Evolutionary conservation across 805 yeast species (phyloP).

Genomic region (Candida schatavii): DNA sequence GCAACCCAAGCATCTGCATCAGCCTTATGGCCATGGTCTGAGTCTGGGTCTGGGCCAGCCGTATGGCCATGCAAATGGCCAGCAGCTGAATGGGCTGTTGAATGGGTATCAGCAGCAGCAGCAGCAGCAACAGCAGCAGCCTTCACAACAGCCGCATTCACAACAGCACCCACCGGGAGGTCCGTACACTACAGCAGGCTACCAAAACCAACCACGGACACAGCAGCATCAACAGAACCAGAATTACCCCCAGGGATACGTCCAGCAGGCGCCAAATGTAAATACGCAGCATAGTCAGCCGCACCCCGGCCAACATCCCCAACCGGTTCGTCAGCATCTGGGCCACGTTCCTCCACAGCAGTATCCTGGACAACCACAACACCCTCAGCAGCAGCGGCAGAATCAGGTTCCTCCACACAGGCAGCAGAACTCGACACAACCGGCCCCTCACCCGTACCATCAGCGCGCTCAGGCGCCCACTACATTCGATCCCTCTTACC

Average conservation of each 20-base stretch:
- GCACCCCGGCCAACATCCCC: conserved; percentile 1
- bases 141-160: background rate
- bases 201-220: conserved; percentile 2
- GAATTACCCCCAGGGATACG: background rate
- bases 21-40: conserved; percentile 8
- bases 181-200: conserved; percentile 3
- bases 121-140: conserved; percentile 5
- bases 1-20: conserved; percentile 13
- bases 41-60: background rate
- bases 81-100: background rate
- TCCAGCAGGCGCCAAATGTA: too few species aligned
- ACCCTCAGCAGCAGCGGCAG: conserved; percentile 9
- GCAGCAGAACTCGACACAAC: conserved; percentile 7
- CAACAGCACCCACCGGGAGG: conserved; percentile 3
- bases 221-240: conserved; percentile 2
- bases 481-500: conserved; percentile 5
- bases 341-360: conserved; percentile 1
- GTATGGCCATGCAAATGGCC: background rate
- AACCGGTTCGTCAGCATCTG: conserved; percentile 1
- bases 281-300: background rate
- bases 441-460: conserved; percentile 2
- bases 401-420: conserved; percentile 10
- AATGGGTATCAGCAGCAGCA: background rate
- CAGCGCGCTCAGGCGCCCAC: conserved; percentile 3
- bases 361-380: conserved; percentile 5